phyloP scores from a whole-genome alignment of 2,329 filamentous ascomycete genomes.

The Trichocomaceae sp. region DNA sequence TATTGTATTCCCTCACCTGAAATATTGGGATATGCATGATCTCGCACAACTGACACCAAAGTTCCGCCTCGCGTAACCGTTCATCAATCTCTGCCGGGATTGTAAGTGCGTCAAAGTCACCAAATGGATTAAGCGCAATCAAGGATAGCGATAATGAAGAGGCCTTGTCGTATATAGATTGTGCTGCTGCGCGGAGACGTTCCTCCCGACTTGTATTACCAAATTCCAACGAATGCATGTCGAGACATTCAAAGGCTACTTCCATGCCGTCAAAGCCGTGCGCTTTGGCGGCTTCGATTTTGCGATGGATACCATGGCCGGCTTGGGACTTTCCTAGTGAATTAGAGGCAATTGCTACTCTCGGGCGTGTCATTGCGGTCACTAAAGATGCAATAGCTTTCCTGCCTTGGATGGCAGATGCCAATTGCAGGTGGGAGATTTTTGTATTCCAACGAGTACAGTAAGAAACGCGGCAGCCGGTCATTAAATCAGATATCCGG shows the following conservation, averaged over 20 bases:
- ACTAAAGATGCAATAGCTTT: too few relatives aligned
- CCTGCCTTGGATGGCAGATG: too few relatives aligned
- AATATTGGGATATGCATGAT: slow-evolving; percentile 15
- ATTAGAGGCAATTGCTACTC: slow-evolving; percentile 15
- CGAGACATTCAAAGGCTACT: slow-evolving; percentile 32
- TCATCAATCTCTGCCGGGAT: slow-evolving; percentile 4
- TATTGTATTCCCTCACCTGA: slow-evolving; percentile 12
- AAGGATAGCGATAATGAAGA: slow-evolving; percentile 7
- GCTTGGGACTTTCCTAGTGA: slow-evolving; percentile 15
- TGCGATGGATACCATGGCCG: slow-evolving; percentile 15
- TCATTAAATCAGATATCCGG: too few relatives aligned
- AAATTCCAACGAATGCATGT: too few relatives aligned
- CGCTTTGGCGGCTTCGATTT: slow-evolving; percentile 15
- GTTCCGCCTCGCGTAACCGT: slow-evolving; percentile 13
- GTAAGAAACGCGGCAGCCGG: too few relatives aligned
- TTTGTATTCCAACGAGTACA: too few relatives aligned
- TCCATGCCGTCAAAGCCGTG: slow-evolving; percentile 33
- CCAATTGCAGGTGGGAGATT: too few relatives aligned
- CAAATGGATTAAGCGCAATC: slow-evolving; percentile 16
- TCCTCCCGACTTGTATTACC: slow-evolving; percentile 19
- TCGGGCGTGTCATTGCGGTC: neutral
- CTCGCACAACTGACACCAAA: slow-evolving; percentile 15
- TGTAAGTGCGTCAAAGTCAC: slow-evolving; percentile 13
- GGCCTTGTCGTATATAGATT: slow-evolving; percentile 16
- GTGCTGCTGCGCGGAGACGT: slow-evolving; percentile 22